phyloP scores from a whole-genome alignment of 768 basidiomycete genomes.

The Naganishia randhawae region DNA sequence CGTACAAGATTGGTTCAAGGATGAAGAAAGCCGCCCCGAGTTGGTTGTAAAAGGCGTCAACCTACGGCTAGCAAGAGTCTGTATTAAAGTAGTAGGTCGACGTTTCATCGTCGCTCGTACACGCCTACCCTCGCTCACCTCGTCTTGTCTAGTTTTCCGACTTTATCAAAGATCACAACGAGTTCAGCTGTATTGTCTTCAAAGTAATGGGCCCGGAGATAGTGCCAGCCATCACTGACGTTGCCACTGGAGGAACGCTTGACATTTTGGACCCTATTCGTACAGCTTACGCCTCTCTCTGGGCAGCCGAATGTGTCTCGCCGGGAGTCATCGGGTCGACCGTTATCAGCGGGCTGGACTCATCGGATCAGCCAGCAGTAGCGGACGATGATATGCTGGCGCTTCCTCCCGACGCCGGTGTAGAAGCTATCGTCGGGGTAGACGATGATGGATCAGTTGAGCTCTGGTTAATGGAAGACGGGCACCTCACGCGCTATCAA shows the following conservation, averaged over 20 bases:
- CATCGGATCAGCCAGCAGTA: not conserved
- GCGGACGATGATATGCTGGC: not conserved
- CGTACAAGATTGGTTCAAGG: not conserved
- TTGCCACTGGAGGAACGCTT: not conserved
- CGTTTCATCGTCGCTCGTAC: not conserved
- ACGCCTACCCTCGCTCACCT: not conserved
- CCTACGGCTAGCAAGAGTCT: not conserved
- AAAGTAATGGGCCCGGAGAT: not conserved
- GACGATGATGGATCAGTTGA: not conserved
- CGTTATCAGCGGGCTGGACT: not conserved
- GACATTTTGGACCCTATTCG: constrained; percentile 3
- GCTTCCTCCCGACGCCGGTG: not conserved
- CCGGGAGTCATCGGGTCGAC: not conserved
- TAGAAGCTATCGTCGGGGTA: not conserved
- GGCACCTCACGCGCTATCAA: not conserved
- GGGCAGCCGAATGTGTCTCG: not conserved
- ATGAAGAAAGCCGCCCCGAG: not conserved
- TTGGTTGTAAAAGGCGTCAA: constrained; percentile 13
- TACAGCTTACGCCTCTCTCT: constrained; percentile 6
- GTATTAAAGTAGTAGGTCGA: not conserved
- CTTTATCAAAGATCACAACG: not conserved
- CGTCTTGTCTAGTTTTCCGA: not conserved
- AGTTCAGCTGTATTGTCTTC: constrained; percentile 7
- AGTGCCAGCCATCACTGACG: not conserved
- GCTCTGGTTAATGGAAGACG: not conserved